phyloP scores from a whole-genome alignment of 805 yeast genomes.

The Wickerhamiella sergipiensis region DNA sequence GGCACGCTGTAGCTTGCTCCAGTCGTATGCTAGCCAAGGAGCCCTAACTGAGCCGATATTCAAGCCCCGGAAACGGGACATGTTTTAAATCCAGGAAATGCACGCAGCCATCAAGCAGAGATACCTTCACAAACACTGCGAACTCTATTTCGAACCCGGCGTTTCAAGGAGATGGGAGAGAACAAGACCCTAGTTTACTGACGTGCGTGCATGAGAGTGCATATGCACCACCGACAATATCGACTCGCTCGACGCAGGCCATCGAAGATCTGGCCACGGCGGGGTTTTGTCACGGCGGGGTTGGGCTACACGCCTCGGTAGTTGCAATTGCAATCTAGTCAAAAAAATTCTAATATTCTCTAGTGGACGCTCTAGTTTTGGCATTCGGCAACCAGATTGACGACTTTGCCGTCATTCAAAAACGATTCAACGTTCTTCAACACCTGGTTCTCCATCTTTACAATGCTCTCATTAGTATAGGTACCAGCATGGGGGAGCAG shows the following conservation, averaged over 20 bases:
- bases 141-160: no score
- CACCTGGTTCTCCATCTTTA: slow-evolving; percentile 68
- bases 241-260: neutral
- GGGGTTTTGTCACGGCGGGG: no score
- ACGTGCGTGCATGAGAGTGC: neutral
- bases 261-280: neutral
- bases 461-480: slow-evolving; percentile 31
- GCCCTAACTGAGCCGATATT: no score
- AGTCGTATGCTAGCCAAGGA: no score
- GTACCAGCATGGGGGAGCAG: slow-evolving; percentile 46
- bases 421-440: slow-evolving; percentile 51
- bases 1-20: no score
- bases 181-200: neutral
- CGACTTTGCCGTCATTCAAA: slow-evolving; percentile 52
- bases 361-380: neutral
- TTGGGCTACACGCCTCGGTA: no score
- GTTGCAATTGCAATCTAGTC: no score
- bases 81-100: no score
- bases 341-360: no score
- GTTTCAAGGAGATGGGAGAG: neutral
- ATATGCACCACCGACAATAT: neutral
- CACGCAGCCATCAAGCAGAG: no score
- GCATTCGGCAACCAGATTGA: slow-evolving; percentile 65
- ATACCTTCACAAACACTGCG: no score
- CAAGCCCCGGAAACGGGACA: no score